Percentiles rank a stretch among this genome's conserved stretches.
These are phyloP conservation scores for Phytophthora palmivora DNA, from an alignment of 352 stramenopile species.

Conservation along the genomic window DNA sequence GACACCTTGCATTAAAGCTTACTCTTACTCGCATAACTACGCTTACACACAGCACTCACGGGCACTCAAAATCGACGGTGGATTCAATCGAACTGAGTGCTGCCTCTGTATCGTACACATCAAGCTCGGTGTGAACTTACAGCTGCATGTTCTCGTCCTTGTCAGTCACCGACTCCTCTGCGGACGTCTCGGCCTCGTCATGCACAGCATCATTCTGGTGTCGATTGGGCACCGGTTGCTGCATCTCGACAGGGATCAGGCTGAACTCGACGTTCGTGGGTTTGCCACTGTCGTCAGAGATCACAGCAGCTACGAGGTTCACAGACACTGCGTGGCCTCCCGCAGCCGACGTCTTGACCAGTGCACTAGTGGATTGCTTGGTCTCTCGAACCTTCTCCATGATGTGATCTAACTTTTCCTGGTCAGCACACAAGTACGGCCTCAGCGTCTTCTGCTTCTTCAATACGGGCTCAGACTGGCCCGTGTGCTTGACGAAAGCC, in stretches of 20 bases:
- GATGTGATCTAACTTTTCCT: slow-evolving; percentile 49
- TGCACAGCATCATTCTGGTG: neutral
- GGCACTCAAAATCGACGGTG: slow-evolving; percentile 28
- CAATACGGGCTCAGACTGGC: slow-evolving; percentile 48
- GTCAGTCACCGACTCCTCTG: slow-evolving; percentile 42
- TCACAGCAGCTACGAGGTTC: slow-evolving; percentile 57
- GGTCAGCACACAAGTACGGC: slow-evolving; percentile 57
- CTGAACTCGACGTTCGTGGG: slow-evolving; percentile 70
- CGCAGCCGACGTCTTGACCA: slow-evolving; percentile 38
- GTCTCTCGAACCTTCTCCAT: slow-evolving; percentile 51
- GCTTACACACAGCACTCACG: slow-evolving; percentile 32
- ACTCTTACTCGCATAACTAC: slow-evolving; percentile 39
- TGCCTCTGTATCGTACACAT: slow-evolving; percentile 28
- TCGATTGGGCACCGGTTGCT: slow-evolving; percentile 9
- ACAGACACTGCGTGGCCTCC: slow-evolving; percentile 36
- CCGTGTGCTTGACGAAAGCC: slow-evolving; percentile 62
- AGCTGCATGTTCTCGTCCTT: slow-evolving; percentile 32
- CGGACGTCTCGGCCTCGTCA: slow-evolving; percentile 45
- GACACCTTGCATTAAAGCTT: slow-evolving; percentile 35
- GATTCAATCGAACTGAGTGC: neutral
- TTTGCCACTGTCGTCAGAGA: slow-evolving; percentile 62
- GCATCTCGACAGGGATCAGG: slow-evolving; percentile 48
- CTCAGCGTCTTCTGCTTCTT: slow-evolving; percentile 71
- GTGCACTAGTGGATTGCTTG: slow-evolving; percentile 53
- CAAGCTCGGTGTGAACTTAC: slow-evolving; percentile 11